These are phyloP conservation scores for Euphorbia peplus DNA, from an alignment of 345 rosid species.

Conservation along the genomic window DNA sequence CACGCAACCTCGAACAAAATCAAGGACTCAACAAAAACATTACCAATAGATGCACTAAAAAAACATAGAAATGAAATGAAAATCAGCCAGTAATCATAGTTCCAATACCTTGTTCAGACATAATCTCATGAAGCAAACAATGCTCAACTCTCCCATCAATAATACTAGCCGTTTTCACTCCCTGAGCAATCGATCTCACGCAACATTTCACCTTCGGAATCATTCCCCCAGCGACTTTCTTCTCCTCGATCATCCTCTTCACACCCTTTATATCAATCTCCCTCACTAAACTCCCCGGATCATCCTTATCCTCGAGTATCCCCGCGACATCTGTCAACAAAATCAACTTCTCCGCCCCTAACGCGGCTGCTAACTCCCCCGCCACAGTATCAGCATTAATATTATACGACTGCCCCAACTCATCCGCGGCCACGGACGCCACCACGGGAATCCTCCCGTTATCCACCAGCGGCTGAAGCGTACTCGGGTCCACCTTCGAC, in stretches of 20 bases:
- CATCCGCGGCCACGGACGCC: slow-evolving; percentile 87
- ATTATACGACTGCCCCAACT: slow-evolving; percentile 67
- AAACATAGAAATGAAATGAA: not conserved
- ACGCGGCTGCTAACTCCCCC: slow-evolving; percentile 88
- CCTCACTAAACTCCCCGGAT: slow-evolving; percentile 70
- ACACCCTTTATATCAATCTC: slow-evolving; percentile 84
- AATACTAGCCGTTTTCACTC: slow-evolving; percentile 86
- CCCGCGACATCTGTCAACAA: slow-evolving; percentile 87
- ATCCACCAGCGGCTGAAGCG: slow-evolving; percentile 52
- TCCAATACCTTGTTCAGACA: slow-evolving; percentile 94
- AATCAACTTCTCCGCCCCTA: slow-evolving; percentile 89
- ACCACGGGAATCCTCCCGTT: slow-evolving; percentile 79
- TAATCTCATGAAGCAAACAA: slow-evolving; percentile 78
- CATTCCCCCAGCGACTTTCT: slow-evolving; percentile 87
- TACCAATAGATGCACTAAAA: too few species aligned
- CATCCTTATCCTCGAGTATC: slow-evolving; percentile 55
- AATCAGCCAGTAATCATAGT: slow-evolving; percentile 82
- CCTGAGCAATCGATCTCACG: slow-evolving; percentile 76
- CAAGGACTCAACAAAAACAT: too few species aligned
- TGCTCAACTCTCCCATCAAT: slow-evolving; percentile 84
- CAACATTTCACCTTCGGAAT: slow-evolving; percentile 92
- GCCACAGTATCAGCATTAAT: slow-evolving; percentile 95
- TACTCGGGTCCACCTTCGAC: slow-evolving; percentile 55
- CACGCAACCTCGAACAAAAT: too few species aligned
- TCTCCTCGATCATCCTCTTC: slow-evolving; percentile 69